phyloP scores from a whole-genome alignment of 441 rosid genomes.

The Manihot esculenta region DNA sequence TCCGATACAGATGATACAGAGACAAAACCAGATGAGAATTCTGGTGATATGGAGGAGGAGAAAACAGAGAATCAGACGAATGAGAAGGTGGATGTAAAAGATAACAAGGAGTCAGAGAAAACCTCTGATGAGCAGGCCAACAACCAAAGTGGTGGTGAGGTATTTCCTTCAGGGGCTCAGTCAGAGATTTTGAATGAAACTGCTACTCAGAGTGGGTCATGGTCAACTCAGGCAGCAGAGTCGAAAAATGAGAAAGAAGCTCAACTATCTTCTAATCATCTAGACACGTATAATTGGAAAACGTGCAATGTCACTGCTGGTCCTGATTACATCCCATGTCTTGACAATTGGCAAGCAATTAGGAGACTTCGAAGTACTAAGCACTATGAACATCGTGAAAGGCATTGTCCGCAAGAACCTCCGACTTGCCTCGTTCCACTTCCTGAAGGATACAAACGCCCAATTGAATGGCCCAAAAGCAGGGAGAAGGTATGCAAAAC shows the following conservation, averaged over 20 bases:
- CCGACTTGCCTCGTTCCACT: conserved; percentile 87
- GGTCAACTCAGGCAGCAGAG: conserved; percentile 83
- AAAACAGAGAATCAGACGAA: conserved; percentile 42
- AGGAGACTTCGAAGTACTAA: conserved; percentile 65
- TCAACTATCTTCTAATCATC: conserved; percentile 49
- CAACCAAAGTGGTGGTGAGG: conserved; percentile 50
- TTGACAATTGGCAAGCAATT: conserved; percentile 79
- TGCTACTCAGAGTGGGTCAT: conserved; percentile 61
- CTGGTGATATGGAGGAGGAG: conserved; percentile 31
- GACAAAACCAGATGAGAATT: conserved; percentile 33
- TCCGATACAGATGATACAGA: conserved; percentile 33
- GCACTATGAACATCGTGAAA: conserved; percentile 96
- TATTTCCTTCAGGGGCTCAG: conserved; percentile 73
- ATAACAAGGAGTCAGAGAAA: conserved; percentile 37
- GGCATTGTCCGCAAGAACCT: conserved; percentile 85
- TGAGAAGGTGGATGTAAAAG: conserved; percentile 45
- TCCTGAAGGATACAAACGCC: conserved; percentile 76
- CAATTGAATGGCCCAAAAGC: conserved; percentile 93
- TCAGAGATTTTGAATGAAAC: conserved; percentile 82
- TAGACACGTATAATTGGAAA: conserved; percentile 58
- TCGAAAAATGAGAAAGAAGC: conserved; percentile 82
- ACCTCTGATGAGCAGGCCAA: conserved; percentile 37
- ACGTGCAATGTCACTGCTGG: conserved; percentile 85
- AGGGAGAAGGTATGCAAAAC: conserved; percentile 67
- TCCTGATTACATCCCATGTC: conserved; percentile 91